These are phyloP conservation scores for Magnolia changhungtana DNA, from an alignment of 164 flowering plant species.

Conservation along the genomic window DNA sequence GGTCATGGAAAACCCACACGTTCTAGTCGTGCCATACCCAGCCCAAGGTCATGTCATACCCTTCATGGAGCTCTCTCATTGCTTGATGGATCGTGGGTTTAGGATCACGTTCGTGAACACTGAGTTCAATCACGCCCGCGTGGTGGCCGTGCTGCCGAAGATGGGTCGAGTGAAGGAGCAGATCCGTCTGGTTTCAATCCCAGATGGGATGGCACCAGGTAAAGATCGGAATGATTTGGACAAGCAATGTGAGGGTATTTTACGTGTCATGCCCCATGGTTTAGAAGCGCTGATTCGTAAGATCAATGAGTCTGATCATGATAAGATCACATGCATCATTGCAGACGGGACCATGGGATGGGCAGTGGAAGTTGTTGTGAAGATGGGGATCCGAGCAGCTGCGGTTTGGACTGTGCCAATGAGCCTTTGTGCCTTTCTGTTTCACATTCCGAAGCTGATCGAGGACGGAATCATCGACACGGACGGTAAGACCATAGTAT, in stretches of 20 bases:
- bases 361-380: conserved; percentile 10
- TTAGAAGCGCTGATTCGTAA: conserved; percentile 17
- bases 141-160: background rate
- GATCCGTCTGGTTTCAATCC: conserved; percentile 12
- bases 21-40: too few relatives aligned
- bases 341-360: conserved; percentile 10
- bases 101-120: too few relatives aligned
- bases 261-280: background rate
- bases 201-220: conserved; percentile 14
- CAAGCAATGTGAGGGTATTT: background rate
- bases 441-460: conserved; percentile 15
- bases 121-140: too few relatives aligned
- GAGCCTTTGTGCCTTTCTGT: background rate
- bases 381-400: conserved; percentile 14
- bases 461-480: conserved; percentile 9
- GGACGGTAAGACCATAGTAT: conserved; percentile 6
- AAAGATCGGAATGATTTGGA: conserved; percentile 9
- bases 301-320: conserved; percentile 6
- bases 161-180: background rate
- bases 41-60: too few relatives aligned
- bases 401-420: conserved; percentile 12
- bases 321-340: conserved; percentile 12
- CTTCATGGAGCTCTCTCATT: too few relatives aligned
- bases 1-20: too few relatives aligned
- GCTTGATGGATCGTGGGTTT: too few relatives aligned